These are phyloP conservation scores for Heterobasidion occidentale DNA, from an alignment of 1,284 basidiomycete genomes.

Conservation along the genomic window DNA sequence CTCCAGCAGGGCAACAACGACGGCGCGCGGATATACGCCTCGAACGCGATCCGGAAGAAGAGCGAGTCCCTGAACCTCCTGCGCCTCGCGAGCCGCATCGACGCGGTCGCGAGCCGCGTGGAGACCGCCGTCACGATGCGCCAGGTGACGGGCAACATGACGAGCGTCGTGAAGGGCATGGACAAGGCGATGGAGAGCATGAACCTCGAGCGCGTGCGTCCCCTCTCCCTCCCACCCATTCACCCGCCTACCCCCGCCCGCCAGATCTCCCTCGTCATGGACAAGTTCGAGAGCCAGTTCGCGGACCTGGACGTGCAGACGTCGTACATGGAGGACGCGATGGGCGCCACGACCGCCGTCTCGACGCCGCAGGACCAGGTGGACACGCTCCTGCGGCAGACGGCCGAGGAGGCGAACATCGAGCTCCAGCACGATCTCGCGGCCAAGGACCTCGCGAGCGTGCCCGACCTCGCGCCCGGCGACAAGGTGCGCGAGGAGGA, in stretches of 20 bases:
- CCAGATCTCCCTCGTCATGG: conserved; percentile 98
- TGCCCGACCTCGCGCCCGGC: conserved; percentile 45
- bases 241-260: neutral
- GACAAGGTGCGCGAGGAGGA: conserved; percentile 71
- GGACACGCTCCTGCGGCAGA: conserved; percentile 86
- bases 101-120: conserved; percentile 93
- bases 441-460: conserved; percentile 48
- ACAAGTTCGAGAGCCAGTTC: conserved; percentile 97
- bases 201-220: conserved; percentile 89
- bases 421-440: conserved; percentile 90
- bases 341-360: conserved; percentile 88
- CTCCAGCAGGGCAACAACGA: conserved; percentile 96
- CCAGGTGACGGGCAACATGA: conserved; percentile 92
- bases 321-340: conserved; percentile 96
- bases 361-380: conserved; percentile 97
- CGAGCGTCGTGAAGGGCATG: conserved; percentile 95
- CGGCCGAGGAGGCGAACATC: conserved; percentile 96
- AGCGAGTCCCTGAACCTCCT: conserved; percentile 89
- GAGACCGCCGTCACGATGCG: conserved; percentile 99
- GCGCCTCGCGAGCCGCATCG: conserved; percentile 83
- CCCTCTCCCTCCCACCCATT: neutral
- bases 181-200: conserved; percentile 99
- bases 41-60: conserved; percentile 99
- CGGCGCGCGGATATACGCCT: conserved; percentile 97
- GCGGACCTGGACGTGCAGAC: conserved; percentile 97